A percentile compares a stretch with the other conserved stretches of the same genome.
Evolutionary conservation across 2,329 filamentous ascomycete genomes (phyloP).

Genomic region (Cordyceps tenuipes): DNA sequence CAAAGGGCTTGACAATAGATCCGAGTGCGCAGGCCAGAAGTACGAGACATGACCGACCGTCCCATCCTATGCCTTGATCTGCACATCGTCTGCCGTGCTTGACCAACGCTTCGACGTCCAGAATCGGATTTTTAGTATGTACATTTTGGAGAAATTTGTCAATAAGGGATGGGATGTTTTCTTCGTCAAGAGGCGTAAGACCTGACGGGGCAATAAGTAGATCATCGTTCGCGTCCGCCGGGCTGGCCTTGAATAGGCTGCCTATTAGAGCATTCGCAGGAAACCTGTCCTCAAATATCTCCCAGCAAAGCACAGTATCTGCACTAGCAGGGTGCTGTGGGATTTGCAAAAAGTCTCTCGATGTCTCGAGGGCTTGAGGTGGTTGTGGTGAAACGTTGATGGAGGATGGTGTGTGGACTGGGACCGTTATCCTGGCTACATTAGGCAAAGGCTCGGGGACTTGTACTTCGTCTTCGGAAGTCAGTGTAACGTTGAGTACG

Average conservation of each 20-base stretch:
- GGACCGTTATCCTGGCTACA: neutral
- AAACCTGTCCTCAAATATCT: conserved; percentile 14
- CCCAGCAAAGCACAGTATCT: conserved; percentile 16
- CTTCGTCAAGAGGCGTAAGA: conserved; percentile 16
- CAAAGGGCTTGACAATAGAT: conserved; percentile 17
- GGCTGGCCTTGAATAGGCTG: conserved; percentile 12
- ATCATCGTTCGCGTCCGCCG: neutral
- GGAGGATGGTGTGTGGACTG: neutral
- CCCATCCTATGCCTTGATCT: conserved; percentile 19
- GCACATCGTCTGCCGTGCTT: conserved; percentile 17
- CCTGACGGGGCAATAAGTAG: conserved; percentile 9
- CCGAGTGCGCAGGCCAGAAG: conserved; percentile 19
- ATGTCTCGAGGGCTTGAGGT: conserved; percentile 11
- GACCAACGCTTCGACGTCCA: conserved; percentile 17
- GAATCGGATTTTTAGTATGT: conserved; percentile 21
- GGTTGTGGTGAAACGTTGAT: neutral
- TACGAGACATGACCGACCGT: conserved; percentile 19
- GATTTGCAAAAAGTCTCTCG: conserved; percentile 17
- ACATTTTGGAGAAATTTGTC: conserved; percentile 19
- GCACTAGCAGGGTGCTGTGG: conserved; percentile 16
- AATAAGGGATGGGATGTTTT: conserved; percentile 17
- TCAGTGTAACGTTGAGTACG: neutral
- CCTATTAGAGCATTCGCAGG: conserved; percentile 15
- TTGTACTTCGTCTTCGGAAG: neutral
- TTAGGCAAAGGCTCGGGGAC: neutral